These are phyloP conservation scores for Cutaneotrichosporon cutaneum DNA, from an alignment of 1,284 basidiomycete species.

Conservation along the genomic window DNA sequence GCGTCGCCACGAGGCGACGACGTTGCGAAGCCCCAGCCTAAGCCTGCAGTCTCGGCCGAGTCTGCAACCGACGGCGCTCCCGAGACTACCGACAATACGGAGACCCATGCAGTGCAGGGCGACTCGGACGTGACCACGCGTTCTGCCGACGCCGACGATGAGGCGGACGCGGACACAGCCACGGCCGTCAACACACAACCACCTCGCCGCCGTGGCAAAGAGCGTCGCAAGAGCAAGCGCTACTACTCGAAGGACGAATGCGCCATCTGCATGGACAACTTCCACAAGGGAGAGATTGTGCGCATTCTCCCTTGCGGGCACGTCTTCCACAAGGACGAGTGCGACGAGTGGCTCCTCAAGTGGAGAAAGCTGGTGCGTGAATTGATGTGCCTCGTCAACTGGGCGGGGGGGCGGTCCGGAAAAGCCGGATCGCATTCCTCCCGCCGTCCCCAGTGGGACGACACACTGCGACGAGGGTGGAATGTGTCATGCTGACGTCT, in stretches of 20 bases:
- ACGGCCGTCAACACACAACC: not conserved
- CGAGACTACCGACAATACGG: not conserved
- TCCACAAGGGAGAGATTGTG: slow-evolving; percentile 78
- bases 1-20: not conserved
- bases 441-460: not conserved
- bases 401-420: too few species aligned
- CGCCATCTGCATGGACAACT: slow-evolving; percentile 83
- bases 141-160: slow-evolving; percentile 11
- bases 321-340: slow-evolving; percentile 67
- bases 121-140: slow-evolving; percentile 8
- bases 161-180: slow-evolving; percentile 8
- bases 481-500: slow-evolving; percentile 13
- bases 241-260: slow-evolving; percentile 64
- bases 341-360: slow-evolving; percentile 84
- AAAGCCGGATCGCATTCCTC: not conserved
- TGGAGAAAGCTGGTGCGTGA: slow-evolving; percentile 78
- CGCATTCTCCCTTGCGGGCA: slow-evolving; percentile 87
- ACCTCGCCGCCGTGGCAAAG: slow-evolving; percentile 16
- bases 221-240: slow-evolving; percentile 28
- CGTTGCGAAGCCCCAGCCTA: not conserved
- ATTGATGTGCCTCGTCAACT: not conserved
- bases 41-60: not conserved
- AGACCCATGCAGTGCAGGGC: not conserved
- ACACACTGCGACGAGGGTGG: not conserved
- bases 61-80: not conserved